Percentiles rank a stretch among this genome's conserved stretches.
Evolutionary conservation across 345 rosid genomes (phyloP).

Genomic region (Lagerstroemia speciosa): DNA sequence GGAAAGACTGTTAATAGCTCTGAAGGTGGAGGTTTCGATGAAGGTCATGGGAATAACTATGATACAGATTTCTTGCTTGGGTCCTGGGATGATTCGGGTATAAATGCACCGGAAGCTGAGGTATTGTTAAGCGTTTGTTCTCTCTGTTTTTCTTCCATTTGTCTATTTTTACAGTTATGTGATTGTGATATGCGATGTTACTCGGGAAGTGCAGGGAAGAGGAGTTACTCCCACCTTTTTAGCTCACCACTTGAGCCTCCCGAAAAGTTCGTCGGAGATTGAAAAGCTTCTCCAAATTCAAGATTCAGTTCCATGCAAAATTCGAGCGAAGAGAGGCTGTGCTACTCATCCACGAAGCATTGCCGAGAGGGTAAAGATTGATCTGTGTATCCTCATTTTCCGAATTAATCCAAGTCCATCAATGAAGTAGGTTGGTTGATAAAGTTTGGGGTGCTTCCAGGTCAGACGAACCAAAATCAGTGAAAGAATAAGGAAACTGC

Average conservation of each 20-base stretch:
- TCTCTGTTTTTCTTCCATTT: background rate
- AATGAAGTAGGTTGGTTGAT: background rate
- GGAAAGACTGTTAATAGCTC: background rate
- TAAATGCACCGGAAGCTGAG: conserved; percentile 24
- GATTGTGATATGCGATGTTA: conserved; percentile 5
- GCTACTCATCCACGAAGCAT: conserved; percentile 98
- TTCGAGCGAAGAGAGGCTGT: conserved; percentile 75
- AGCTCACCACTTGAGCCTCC: conserved; percentile 70
- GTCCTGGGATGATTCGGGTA: conserved; percentile 27
- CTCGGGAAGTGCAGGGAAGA: conserved; percentile 28
- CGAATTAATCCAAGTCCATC: background rate
- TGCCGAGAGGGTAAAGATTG: conserved; percentile 66
- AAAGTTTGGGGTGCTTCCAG: conserved; percentile 17
- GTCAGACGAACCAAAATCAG: conserved; percentile 61
- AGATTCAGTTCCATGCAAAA: conserved; percentile 68
- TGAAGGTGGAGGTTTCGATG: conserved; percentile 8
- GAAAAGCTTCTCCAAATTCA: conserved; percentile 50
- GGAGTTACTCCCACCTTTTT: conserved; percentile 29
- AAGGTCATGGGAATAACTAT: conserved; percentile 20
- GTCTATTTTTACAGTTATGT: background rate
- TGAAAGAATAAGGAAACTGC: conserved; percentile 56
- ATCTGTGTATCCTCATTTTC: background rate
- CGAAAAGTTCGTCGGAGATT: conserved; percentile 25
- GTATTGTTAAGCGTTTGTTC: conserved; percentile 10
- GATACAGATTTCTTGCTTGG: conserved; percentile 20